Evolutionary conservation across 1,284 basidiomycete species (phyloP).

Genomic region (Irpex lacteus): DNA sequence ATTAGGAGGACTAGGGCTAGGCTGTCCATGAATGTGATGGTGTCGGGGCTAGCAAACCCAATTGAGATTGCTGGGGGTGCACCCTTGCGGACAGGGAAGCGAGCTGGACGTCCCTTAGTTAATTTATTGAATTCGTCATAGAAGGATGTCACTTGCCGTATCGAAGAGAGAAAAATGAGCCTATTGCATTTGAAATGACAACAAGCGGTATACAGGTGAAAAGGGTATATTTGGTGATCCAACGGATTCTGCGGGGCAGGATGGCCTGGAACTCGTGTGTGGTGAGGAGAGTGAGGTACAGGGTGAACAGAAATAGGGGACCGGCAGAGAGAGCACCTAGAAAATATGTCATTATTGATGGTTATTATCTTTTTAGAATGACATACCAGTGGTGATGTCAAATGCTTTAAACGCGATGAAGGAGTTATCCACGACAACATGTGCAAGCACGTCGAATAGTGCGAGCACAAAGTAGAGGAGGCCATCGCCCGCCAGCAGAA

Average conservation of each 20-base stretch:
- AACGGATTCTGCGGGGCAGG: constrained; percentile 48
- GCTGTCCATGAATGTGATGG: constrained; percentile 54
- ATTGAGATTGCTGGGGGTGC: constrained; percentile 28
- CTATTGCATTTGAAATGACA: constrained; percentile 52
- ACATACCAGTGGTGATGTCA: constrained; percentile 44
- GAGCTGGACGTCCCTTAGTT: background rate
- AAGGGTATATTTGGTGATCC: constrained; percentile 43
- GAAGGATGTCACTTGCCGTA: constrained; percentile 42
- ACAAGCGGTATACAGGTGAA: constrained; percentile 54
- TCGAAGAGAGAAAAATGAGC: constrained; percentile 60
- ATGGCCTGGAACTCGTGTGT: constrained; percentile 44
- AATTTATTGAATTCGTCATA: background rate
- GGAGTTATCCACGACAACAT: constrained; percentile 44
- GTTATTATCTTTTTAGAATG: background rate
- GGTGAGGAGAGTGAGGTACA: constrained; percentile 54
- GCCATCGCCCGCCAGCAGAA: constrained; percentile 60
- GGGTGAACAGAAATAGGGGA: constrained; percentile 54
- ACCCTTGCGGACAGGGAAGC: background rate
- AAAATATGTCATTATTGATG: constrained; percentile 1
- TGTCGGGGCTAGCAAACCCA: constrained; percentile 37
- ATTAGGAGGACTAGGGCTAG: constrained; percentile 57
- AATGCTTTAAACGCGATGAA: constrained; percentile 35
- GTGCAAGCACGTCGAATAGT: constrained; percentile 58
- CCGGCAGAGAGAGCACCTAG: constrained; percentile 54
- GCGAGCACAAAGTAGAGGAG: constrained; percentile 57